Percentiles rank a stretch among this genome's conserved stretches.
Conservation (phyloP, 2,329 filamentous ascomycete species). For the Fusarium sp. region DNA sequence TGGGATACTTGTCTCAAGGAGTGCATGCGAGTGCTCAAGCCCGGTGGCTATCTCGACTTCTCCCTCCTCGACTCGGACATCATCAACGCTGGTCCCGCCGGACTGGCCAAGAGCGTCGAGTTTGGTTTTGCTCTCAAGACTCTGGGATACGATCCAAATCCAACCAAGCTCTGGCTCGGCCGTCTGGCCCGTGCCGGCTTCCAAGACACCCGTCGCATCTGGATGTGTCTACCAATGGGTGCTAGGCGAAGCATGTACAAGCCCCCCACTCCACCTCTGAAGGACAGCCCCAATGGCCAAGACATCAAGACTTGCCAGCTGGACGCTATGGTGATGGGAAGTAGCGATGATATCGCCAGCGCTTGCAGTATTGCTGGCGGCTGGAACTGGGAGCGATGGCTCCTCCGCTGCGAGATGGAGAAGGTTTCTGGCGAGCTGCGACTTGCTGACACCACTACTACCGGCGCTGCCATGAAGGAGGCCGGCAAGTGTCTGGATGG, state of each 20-base stretch:
- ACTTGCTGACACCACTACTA: constrained; percentile 67
- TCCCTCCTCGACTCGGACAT: constrained; percentile 91
- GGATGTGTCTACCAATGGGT: constrained; percentile 91
- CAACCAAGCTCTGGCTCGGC: constrained; percentile 84
- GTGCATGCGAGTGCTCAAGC: constrained; percentile 92
- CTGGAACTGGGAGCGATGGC: constrained; percentile 97
- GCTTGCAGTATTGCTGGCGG: constrained; percentile 87
- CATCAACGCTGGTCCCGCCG: constrained; percentile 84
- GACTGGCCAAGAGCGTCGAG: constrained; percentile 88
- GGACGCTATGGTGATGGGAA: constrained; percentile 76
- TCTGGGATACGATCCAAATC: constrained; percentile 88
- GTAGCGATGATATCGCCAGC: constrained; percentile 79
- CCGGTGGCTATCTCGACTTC: constrained; percentile 94
- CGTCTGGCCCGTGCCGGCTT: constrained; percentile 85
- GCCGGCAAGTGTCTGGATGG: constrained; percentile 73
- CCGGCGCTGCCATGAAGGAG: constrained; percentile 67
- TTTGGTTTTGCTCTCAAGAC: constrained; percentile 93
- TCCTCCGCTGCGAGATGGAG: constrained; percentile 89
- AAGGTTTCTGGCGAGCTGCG: constrained; percentile 78
- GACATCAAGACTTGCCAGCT: constrained; percentile 65
- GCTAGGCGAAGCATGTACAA: constrained; percentile 55
- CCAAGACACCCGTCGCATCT: constrained; percentile 83
- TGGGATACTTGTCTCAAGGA: constrained; percentile 89
- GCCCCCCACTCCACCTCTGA: constrained; percentile 51
- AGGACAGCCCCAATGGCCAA: constrained; percentile 58